Percentiles rank a stretch among this genome's conserved stretches.
These are phyloP conservation scores for Mallotus japonicus DNA, from an alignment of 441 rosid species.

Conservation along the genomic window DNA sequence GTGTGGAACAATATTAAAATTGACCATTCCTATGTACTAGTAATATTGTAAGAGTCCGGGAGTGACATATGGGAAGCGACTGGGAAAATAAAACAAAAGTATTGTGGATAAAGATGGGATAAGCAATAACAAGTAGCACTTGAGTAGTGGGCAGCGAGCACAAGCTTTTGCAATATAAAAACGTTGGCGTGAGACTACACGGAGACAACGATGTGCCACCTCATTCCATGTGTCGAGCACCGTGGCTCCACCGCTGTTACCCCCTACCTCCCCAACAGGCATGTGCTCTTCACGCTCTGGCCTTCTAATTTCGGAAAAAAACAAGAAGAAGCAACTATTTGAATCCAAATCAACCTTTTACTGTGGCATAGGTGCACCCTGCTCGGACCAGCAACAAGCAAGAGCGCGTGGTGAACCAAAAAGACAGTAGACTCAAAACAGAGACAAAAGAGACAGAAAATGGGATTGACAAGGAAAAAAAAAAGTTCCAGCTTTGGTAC, in stretches of 20 bases:
- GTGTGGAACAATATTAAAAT: too few relatives aligned
- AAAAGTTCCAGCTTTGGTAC: constrained; percentile 4
- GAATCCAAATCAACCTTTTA: too few relatives aligned
- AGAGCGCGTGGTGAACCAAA: not conserved
- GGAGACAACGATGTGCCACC: constrained; percentile 20
- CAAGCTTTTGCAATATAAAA: not conserved
- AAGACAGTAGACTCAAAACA: not conserved
- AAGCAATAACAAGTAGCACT: too few relatives aligned
- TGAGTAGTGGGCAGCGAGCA: not conserved
- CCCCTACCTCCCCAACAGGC: not conserved
- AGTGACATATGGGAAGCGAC: too few relatives aligned
- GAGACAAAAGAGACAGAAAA: constrained; percentile 11
- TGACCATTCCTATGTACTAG: too few relatives aligned
- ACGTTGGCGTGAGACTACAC: not conserved
- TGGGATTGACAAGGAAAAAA: constrained; percentile 4
- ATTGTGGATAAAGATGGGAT: too few relatives aligned
- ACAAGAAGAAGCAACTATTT: too few relatives aligned
- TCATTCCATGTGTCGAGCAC: not conserved
- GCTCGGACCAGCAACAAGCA: too few relatives aligned
- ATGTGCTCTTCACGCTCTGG: not conserved
- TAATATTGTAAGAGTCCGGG: too few relatives aligned
- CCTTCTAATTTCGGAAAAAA: not conserved
- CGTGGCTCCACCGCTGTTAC: not conserved
- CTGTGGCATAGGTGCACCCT: too few relatives aligned
- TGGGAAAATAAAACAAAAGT: too few relatives aligned